These are phyloP conservation scores for Rugonectria rugulosa DNA, from an alignment of 2,329 filamentous ascomycete species.

Conservation along the genomic window DNA sequence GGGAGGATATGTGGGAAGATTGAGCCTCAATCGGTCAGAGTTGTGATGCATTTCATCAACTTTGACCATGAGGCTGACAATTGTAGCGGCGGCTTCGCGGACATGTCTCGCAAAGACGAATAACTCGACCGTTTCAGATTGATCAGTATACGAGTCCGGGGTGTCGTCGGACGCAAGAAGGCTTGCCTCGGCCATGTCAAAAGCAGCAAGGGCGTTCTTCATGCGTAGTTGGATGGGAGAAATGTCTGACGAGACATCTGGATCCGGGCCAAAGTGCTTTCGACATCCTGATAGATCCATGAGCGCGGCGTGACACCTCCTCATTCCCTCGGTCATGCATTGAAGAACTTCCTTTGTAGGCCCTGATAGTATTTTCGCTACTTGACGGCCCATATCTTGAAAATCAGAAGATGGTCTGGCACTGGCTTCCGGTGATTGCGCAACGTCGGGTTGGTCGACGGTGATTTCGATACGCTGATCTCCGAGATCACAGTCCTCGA, in stretches of 20 bases:
- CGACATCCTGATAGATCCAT: constrained; percentile 63
- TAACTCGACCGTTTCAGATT: constrained; percentile 59
- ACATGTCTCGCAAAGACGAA: constrained; percentile 64
- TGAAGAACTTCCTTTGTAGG: constrained; percentile 57
- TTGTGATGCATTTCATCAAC: constrained; percentile 56
- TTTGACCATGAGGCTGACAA: constrained; percentile 56
- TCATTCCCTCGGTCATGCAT: constrained; percentile 54
- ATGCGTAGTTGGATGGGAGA: constrained; percentile 49
- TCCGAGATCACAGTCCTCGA: constrained; percentile 42
- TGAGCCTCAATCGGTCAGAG: constrained; percentile 50
- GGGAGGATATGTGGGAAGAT: constrained; percentile 62
- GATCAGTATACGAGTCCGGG: constrained; percentile 54
- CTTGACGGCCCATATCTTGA: constrained; percentile 32
- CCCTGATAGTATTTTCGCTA: constrained; percentile 46
- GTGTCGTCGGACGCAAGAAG: constrained; percentile 55
- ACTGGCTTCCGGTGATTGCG: constrained; percentile 7
- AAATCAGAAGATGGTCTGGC: constrained; percentile 10
- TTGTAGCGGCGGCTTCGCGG: constrained; percentile 57
- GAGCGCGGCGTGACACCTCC: constrained; percentile 58
- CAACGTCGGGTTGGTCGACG: constrained; percentile 10
- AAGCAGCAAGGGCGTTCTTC: constrained; percentile 52
- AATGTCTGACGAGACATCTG: constrained; percentile 52
- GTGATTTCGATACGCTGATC: constrained; percentile 24
- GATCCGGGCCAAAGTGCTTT: constrained; percentile 53
- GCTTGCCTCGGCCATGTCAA: constrained; percentile 55